A percentile compares a stretch with the other conserved stretches of the same genome.
phyloP scores from a whole-genome alignment of 805 yeast species.

The Metschnikowia aberdeeniae region DNA sequence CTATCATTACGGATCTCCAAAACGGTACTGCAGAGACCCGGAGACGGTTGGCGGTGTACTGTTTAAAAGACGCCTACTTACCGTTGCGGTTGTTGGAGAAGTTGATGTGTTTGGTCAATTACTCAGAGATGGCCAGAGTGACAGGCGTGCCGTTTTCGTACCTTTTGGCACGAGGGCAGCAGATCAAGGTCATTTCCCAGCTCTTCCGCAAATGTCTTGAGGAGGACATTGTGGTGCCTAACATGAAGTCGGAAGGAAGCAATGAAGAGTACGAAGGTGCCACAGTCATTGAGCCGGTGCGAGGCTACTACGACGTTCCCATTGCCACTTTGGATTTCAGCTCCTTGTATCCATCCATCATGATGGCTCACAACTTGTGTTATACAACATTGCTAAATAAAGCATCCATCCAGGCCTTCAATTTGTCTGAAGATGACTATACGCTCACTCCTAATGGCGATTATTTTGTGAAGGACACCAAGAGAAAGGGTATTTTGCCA shows the following conservation, averaged over 20 bases:
- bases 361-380: conserved; percentile 90
- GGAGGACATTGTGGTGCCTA: conserved; percentile 85
- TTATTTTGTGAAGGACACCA: conserved; percentile 66
- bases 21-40: conserved; percentile 91
- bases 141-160: conserved; percentile 97
- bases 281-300: conserved; percentile 92
- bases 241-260: conserved; percentile 74
- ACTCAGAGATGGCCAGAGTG: conserved; percentile 99
- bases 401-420: conserved; percentile 60
- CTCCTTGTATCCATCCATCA: conserved; percentile 89
- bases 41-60: conserved; percentile 92
- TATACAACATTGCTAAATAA: conserved; percentile 82
- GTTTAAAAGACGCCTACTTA: conserved; percentile 92
- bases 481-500: conserved; percentile 84
- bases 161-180: conserved; percentile 89
- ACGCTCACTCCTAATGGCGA: conserved; percentile 89
- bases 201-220: conserved; percentile 87
- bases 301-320: conserved; percentile 96
- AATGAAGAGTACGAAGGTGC: conserved; percentile 98
- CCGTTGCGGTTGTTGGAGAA: conserved; percentile 87
- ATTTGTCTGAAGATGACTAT: conserved; percentile 70
- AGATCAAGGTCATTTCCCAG: conserved; percentile 95
- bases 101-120: conserved; percentile 92
- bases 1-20: conserved; percentile 91
- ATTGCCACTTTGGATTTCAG: conserved; percentile 98